Conservation (phyloP, 768 basidiomycete species). For the Tylopilus rubrobrunneus region DNA sequence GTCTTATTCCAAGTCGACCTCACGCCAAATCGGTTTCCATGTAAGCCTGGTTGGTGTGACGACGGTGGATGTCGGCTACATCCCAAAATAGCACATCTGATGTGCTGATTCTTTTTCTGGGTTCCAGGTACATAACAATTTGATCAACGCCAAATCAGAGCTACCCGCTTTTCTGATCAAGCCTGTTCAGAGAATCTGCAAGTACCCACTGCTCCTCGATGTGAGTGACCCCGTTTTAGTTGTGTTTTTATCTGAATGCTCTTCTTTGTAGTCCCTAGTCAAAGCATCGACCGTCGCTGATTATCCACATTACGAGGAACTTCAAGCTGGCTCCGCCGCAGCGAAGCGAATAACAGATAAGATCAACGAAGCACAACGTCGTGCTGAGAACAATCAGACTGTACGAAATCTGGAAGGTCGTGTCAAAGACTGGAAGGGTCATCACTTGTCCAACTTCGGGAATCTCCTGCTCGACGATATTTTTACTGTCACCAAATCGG, state of each 20-base stretch:
- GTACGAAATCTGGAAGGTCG: slow-evolving; percentile 81
- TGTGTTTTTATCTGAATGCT: slow-evolving; percentile 7
- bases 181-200: slow-evolving; percentile 97
- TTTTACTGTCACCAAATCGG: slow-evolving; percentile 93
- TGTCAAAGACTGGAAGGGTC: slow-evolving; percentile 99
- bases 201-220: slow-evolving; percentile 93
- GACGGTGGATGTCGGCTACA: slow-evolving; percentile 11
- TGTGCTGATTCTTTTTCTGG: slow-evolving; percentile 2
- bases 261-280: slow-evolving; percentile 54
- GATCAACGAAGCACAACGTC: slow-evolving; percentile 93
- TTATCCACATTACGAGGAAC: slow-evolving; percentile 73
- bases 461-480: slow-evolving; percentile 92
- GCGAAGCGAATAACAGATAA: slow-evolving; percentile 92
- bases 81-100: slow-evolving; percentile 23
- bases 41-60: slow-evolving; percentile 23
- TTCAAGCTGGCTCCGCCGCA: slow-evolving; percentile 78
- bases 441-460: slow-evolving; percentile 92
- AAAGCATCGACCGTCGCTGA: slow-evolving; percentile 62
- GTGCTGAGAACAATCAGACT: slow-evolving; percentile 87
- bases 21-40: slow-evolving; percentile 13
- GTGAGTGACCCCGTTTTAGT: slow-evolving; percentile 42
- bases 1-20: slow-evolving; percentile 24
- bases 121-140: slow-evolving; percentile 66
- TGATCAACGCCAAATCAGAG: slow-evolving; percentile 90
- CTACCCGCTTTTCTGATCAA: slow-evolving; percentile 97